Evolutionary conservation across 2,329 filamentous ascomycete genomes (phyloP).

Genomic region (Colletotrichum eleusines): DNA sequence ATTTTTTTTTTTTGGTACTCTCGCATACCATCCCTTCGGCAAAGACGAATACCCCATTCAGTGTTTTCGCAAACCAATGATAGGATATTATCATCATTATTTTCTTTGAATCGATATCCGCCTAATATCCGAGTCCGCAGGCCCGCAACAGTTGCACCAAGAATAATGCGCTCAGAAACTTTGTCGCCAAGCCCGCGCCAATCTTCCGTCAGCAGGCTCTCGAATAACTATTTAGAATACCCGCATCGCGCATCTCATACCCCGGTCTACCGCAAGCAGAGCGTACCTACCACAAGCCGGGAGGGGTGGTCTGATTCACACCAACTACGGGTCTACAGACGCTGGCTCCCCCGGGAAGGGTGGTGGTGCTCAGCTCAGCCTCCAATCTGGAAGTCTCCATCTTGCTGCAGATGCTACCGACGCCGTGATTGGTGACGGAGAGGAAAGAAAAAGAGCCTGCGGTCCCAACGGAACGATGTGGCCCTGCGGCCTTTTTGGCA

Average conservation of each 20-base stretch:
- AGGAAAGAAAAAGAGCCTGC: background rate
- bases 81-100: too few species aligned
- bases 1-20: too few species aligned
- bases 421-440: conserved; percentile 5
- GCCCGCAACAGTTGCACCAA: background rate
- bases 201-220: background rate
- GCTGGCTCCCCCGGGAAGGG: background rate
- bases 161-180: background rate
- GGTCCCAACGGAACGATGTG: background rate
- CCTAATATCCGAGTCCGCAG: background rate
- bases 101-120: background rate
- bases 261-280: background rate
- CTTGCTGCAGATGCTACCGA: conserved; percentile 2
- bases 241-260: conserved; percentile 4
- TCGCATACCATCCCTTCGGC: background rate
- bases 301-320: conserved; percentile 12
- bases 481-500: conserved; percentile 2
- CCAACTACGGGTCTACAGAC: background rate
- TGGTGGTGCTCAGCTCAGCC: conserved; percentile 10
- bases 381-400: conserved; percentile 18
- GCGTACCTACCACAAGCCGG: background rate
- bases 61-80: background rate
- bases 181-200: background rate
- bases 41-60: background rate
- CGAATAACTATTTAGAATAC: background rate